Evolutionary conservation across 805 yeast species (phyloP).

Genomic region (Yarrowia osloensis): DNA sequence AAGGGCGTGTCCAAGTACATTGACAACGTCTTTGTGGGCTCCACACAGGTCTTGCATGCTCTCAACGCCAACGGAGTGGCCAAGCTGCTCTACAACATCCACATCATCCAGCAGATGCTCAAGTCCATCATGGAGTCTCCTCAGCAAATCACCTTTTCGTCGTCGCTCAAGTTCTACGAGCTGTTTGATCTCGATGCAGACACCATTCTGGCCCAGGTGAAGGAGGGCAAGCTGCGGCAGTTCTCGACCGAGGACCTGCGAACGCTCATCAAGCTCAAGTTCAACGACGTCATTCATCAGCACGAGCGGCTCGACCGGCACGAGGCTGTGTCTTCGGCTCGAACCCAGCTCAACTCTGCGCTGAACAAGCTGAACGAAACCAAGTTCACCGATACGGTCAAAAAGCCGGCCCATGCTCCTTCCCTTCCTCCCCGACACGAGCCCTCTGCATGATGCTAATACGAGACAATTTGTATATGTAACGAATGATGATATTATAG

Average conservation of each 20-base stretch:
- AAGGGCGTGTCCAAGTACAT: constrained; percentile 56
- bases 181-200: constrained; percentile 54
- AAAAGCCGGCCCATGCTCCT: constrained; percentile 20
- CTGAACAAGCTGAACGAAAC: constrained; percentile 34
- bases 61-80: constrained; percentile 62
- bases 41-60: constrained; percentile 52
- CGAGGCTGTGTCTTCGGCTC: constrained; percentile 36
- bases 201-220: constrained; percentile 48
- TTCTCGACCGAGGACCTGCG: constrained; percentile 51
- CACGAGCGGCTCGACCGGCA: constrained; percentile 36
- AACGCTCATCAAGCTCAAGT: constrained; percentile 57
- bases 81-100: constrained; percentile 59
- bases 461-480: constrained; percentile 26
- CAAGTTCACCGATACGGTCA: constrained; percentile 32
- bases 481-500: constrained; percentile 30
- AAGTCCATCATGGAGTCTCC: constrained; percentile 57
- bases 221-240: constrained; percentile 40
- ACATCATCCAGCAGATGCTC: constrained; percentile 69
- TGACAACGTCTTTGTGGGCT: constrained; percentile 54
- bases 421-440: constrained; percentile 14
- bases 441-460: constrained; percentile 10
- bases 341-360: constrained; percentile 33
- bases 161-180: constrained; percentile 59
- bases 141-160: constrained; percentile 54
- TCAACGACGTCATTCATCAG: constrained; percentile 43